phyloP scores from a whole-genome alignment of 208 protist species.

The Trypanosoma theileri region DNA sequence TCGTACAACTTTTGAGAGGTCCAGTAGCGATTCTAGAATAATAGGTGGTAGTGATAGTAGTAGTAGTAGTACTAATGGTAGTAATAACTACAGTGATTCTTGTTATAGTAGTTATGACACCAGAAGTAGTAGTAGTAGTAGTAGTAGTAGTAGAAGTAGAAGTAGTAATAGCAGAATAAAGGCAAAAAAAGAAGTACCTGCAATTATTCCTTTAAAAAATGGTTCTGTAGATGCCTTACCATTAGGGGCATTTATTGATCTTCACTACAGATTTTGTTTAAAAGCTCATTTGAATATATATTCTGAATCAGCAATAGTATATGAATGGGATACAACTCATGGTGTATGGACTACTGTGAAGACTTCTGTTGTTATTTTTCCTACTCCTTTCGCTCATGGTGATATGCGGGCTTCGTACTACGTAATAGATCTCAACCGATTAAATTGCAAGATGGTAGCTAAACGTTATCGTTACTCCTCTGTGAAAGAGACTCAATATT shows the following conservation, averaged over 20 bases:
- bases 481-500: constrained; percentile 69
- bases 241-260: constrained; percentile 44
- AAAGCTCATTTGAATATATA: constrained; percentile 42
- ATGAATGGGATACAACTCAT: constrained; percentile 70
- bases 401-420: constrained; percentile 87
- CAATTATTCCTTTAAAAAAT: constrained; percentile 40
- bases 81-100: background rate
- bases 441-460: constrained; percentile 64
- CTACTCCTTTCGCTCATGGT: constrained; percentile 66
- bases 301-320: constrained; percentile 59
- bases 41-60: background rate
- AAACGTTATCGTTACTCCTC: constrained; percentile 74
- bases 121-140: constrained; percentile 4
- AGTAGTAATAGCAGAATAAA: constrained; percentile 1
- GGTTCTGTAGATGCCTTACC: constrained; percentile 51
- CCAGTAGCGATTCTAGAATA: background rate
- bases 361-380: constrained; percentile 63
- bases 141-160: constrained; percentile 1
- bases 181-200: background rate
- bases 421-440: constrained; percentile 72
- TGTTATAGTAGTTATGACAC: background rate
- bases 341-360: constrained; percentile 61
- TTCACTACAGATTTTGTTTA: constrained; percentile 33
- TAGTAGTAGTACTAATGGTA: background rate
- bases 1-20: background rate